Evolutionary conservation across 139 green algal species (phyloP).

Genomic region (Haematococcus sp.): DNA sequence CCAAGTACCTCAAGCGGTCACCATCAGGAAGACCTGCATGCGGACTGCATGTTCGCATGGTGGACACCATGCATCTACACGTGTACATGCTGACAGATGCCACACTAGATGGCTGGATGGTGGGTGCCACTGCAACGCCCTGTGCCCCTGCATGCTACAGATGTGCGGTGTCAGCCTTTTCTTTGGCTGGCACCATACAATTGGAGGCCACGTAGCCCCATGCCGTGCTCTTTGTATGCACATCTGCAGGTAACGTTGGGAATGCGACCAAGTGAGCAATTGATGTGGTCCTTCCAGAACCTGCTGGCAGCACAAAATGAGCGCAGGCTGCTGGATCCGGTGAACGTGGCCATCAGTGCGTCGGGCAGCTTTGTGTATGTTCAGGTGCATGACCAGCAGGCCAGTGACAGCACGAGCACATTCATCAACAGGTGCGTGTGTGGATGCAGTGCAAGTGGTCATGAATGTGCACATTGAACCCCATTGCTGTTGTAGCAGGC

Average conservation of each 20-base stretch:
- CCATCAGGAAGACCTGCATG: constrained; percentile 10
- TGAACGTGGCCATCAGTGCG: background rate
- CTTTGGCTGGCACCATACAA: background rate
- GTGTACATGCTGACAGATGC: constrained; percentile 29
- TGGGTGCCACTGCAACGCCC: background rate
- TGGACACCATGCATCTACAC: constrained; percentile 11
- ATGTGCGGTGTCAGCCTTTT: background rate
- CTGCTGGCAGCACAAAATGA: constrained; percentile 1
- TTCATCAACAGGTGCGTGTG: constrained; percentile 7
- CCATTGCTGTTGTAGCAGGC: no score
- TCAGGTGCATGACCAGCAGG: background rate
- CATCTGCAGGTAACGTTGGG: constrained; percentile 28
- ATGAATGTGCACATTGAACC: no score
- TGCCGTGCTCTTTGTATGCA: background rate
- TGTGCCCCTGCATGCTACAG: background rate
- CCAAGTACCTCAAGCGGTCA: constrained; percentile 22
- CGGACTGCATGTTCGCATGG: constrained; percentile 5
- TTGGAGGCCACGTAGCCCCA: background rate
- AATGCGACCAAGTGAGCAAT: constrained; percentile 31
- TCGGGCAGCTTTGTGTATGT: background rate
- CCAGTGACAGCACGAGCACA: background rate
- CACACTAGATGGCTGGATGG: constrained; percentile 39
- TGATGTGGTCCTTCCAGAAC: constrained; percentile 45
- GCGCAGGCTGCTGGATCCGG: background rate
- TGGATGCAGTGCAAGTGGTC: background rate